Percentiles rank a stretch among this genome's conserved stretches.
Conservation (phyloP, 768 basidiomycete species). For the Crepidotus variabilis region DNA sequence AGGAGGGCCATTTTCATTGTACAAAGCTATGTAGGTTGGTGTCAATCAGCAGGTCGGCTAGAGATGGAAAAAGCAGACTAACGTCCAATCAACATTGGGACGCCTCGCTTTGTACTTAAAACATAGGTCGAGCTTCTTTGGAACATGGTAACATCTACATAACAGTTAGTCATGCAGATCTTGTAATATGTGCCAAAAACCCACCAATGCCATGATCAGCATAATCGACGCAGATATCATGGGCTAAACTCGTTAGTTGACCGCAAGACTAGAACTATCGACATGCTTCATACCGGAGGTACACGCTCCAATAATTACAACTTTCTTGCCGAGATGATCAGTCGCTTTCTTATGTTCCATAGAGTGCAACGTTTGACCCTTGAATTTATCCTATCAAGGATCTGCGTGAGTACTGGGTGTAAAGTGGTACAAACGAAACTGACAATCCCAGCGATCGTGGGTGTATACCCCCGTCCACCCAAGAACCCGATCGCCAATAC, state of each 20-base stretch:
- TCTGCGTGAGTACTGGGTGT: background rate
- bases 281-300: slow-evolving; percentile 40
- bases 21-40: slow-evolving; percentile 22
- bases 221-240: slow-evolving; percentile 38
- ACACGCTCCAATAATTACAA: slow-evolving; percentile 61
- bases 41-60: background rate
- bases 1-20: slow-evolving; percentile 46
- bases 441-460: background rate
- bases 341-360: slow-evolving; percentile 42
- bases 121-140: slow-evolving; percentile 53
- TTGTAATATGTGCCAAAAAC: background rate
- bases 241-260: slow-evolving; percentile 18
- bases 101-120: slow-evolving; percentile 40
- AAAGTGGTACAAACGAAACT: background rate
- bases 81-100: slow-evolving; percentile 24
- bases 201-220: slow-evolving; percentile 29
- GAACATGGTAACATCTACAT: slow-evolving; percentile 39
- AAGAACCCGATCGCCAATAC: slow-evolving; percentile 28
- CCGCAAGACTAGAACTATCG: background rate
- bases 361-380: slow-evolving; percentile 54
- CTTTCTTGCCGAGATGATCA: slow-evolving; percentile 58
- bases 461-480: background rate
- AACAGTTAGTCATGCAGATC: background rate
- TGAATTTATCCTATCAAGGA: slow-evolving; percentile 29
- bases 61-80: background rate